Base-by-base conservation (phyloP, 1,284 basidiomycete species). In the Earliella scabrosa region DNA sequence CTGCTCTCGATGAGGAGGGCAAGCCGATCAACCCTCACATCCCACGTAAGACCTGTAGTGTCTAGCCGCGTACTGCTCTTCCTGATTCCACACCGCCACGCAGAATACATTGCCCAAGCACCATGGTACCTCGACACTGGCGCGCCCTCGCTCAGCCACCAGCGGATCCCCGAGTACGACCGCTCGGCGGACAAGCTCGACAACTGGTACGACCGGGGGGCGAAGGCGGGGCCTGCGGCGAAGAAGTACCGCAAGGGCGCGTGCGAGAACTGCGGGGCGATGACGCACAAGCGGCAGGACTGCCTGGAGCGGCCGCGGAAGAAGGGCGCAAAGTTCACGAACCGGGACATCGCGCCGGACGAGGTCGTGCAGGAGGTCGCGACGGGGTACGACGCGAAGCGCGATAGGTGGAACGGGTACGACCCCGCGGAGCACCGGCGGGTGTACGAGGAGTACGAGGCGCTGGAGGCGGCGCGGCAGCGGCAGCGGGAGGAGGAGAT, bases 351-450 rank as follows among this genome's bases (percentile, higher is more conserved):
- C 60, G 88, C 88, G 52, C 82, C 93, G 2, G 97, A 99, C 73
- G 97, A 99, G 69, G 73, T 95, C 23, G 76, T 97, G 45, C 90
- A 95, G 71, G 84, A 93, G 1, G 80, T 95, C 18, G 77, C 85
- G 32, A 73, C 79, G n/a, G 94, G 93, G 16, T 99, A 95, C 67
- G 97, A 93, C 66, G 93, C 94, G 40, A 99, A 99, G 77, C 84
- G 97, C 40, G 97, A 99, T 72, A 77, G 97, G 52, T 99, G 97
- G 96, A 98, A 98, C 73, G 97, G 97, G 4, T 99, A 99, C 72
- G 95, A 99, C 70, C 84, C 95, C 4, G 75, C 88, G 4, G 88
- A 92, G 69, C 93, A 98, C 74, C 88, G 87, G 68, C 81, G 76
- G 61, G 87, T 98, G 21, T 93, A 98, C 65, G 92, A 97, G 13